Conservation (phyloP, 345 rosid genomes). For the Gossypium australe region DNA sequence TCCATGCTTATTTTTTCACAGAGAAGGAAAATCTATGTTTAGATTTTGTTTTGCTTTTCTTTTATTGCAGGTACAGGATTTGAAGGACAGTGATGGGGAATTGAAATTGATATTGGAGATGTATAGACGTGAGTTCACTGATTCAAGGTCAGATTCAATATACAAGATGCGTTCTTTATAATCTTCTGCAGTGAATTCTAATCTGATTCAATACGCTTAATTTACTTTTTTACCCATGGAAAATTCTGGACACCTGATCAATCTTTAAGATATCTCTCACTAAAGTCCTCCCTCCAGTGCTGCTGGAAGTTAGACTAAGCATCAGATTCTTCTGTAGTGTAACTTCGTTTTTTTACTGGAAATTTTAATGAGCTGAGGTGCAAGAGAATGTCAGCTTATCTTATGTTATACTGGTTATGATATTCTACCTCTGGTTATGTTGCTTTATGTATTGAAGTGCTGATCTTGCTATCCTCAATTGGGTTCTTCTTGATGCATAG, state of each 20-base stretch:
- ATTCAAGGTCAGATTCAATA: constrained; percentile 48
- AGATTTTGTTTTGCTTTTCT: constrained; percentile 12
- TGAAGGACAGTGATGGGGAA: constrained; percentile 61
- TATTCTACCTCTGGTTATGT: not conserved
- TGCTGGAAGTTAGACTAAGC: not conserved
- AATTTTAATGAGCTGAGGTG: not conserved
- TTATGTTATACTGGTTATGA: not conserved
- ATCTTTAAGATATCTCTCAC: not conserved
- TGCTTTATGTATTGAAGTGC: not conserved
- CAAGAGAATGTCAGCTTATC: not conserved
- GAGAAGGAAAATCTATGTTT: not conserved
- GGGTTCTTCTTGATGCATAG: not conserved
- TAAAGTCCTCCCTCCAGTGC: not conserved
- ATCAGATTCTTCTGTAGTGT: not conserved
- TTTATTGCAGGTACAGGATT: constrained; percentile 63
- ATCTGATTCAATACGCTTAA: not conserved
- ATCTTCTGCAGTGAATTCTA: not conserved
- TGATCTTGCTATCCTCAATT: not conserved
- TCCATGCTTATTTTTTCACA: not conserved
- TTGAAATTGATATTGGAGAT: constrained; percentile 77
- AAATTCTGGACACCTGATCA: not conserved
- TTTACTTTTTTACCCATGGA: not conserved
- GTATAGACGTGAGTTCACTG: constrained; percentile 76
- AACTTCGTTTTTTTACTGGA: not conserved
- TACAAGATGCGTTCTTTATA: not conserved